Evolutionary conservation across 2,329 filamentous ascomycete species (phyloP).

Genomic region (Didymellaceae sp.): DNA sequence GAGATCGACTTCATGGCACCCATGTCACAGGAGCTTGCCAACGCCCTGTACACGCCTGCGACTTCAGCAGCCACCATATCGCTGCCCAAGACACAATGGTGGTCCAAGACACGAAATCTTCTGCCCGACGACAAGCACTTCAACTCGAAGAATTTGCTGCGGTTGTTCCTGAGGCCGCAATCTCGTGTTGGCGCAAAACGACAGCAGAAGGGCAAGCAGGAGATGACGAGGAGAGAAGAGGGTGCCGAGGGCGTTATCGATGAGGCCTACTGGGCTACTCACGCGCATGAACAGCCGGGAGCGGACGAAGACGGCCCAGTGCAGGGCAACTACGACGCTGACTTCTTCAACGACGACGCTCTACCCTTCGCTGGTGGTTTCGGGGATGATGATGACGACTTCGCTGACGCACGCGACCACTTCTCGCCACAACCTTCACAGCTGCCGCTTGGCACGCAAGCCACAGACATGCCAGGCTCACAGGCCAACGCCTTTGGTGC

Average conservation of each 20-base stretch:
- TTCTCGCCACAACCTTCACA: conserved; percentile 73
- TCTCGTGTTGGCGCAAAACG: conserved; percentile 77
- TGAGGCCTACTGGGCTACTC: conserved; percentile 90
- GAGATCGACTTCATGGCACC: conserved; percentile 88
- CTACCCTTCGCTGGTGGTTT: conserved; percentile 70
- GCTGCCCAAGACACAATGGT: conserved; percentile 93
- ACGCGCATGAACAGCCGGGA: conserved; percentile 39
- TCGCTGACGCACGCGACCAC: conserved; percentile 80
- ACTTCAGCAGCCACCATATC: conserved; percentile 81
- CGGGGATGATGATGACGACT: conserved; percentile 70
- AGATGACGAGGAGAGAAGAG: conserved; percentile 47
- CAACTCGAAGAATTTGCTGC: conserved; percentile 87
- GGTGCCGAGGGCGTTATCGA: conserved; percentile 80
- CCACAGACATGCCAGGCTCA: conserved; percentile 58
- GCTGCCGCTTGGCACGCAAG: conserved; percentile 36
- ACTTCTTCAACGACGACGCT: conserved; percentile 94
- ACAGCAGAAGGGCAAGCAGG: conserved; percentile 41
- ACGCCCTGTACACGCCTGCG: conserved; percentile 81
- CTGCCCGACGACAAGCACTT: conserved; percentile 98
- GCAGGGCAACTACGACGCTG: conserved; percentile 88
- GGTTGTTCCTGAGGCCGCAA: conserved; percentile 93
- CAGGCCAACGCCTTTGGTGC: conserved; percentile 65
- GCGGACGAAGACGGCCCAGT: conserved; percentile 63
- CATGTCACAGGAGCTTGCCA: conserved; percentile 72
- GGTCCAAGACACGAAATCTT: conserved; percentile 88